phyloP scores from a whole-genome alignment of 257 asterid genomes.

The Plantago major region DNA sequence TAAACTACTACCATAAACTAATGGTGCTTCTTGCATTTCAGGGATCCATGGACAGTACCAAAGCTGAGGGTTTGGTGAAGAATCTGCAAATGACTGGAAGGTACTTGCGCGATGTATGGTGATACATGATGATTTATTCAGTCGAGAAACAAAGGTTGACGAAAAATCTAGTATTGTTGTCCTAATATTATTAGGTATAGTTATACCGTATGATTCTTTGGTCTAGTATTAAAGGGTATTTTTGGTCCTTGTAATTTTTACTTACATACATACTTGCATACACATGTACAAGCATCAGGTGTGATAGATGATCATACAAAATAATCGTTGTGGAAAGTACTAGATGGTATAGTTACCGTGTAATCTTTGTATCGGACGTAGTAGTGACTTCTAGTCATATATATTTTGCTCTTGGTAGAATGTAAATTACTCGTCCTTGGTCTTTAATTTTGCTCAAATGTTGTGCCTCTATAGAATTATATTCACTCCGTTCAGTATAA shows the following conservation, averaged over 20 bases:
- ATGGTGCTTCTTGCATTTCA: constrained; percentile 7
- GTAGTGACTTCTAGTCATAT: too few species aligned
- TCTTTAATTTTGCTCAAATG: too few species aligned
- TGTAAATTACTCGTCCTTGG: too few species aligned
- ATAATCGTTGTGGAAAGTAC: too few species aligned
- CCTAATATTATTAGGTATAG: constrained; percentile 17
- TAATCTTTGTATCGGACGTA: background rate
- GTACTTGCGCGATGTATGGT: constrained; percentile 61
- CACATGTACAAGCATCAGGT: background rate
- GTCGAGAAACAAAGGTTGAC: constrained; percentile 10
- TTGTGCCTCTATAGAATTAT: too few species aligned
- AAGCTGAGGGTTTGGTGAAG: constrained; percentile 62
- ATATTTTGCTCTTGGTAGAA: too few species aligned
- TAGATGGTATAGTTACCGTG: background rate
- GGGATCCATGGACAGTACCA: constrained; percentile 60
- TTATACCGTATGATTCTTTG: constrained; percentile 28
- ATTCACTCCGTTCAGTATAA: too few species aligned
- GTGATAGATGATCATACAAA: background rate
- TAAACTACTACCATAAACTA: background rate
- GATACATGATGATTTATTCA: constrained; percentile 3
- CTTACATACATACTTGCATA: constrained; percentile 14
- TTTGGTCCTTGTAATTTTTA: constrained; percentile 23
- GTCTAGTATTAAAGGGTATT: constrained; percentile 23
- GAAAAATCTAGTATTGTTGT: constrained; percentile 4
- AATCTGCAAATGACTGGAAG: constrained; percentile 54